Evolutionary conservation across 2,329 filamentous ascomycete genomes (phyloP), one percentile per base, ranked within the genome.

Genomic region (Aphanocladium album): DNA sequence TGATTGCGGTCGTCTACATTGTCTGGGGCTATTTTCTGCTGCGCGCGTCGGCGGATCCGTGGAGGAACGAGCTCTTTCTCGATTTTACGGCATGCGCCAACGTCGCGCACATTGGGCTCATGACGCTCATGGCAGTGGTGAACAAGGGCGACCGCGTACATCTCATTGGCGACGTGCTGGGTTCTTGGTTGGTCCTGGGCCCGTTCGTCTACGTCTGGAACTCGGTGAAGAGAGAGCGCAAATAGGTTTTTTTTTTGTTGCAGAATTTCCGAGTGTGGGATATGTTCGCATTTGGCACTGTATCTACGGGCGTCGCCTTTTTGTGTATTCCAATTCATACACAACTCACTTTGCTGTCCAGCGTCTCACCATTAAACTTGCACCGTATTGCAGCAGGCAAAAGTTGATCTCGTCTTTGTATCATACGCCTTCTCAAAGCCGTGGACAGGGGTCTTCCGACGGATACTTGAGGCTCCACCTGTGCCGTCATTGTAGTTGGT

Each of bases 121-220:
- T 57, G 55, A 57, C 55, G 46, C 21, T 50, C 21, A 57, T 57
- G 55, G 55, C 55, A 7, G 45, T 57, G n/a, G 33, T 41, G 25
- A 57, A 57, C 33, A 30, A 17, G 14, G 55, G 43, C 4, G 55
- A 57, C 35, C 55, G 55, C 30, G n/a, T 57, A 23, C 55, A 57
- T 30, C 43, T 57, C 8, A 19, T 57, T 19, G 55, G 55, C n/a
- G 55, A 57, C 33, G 16, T 57, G 12, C 25, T 57, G 21, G 45
- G 12, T 2, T 19, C 55, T 3, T 50, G 55, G 45, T 30, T 57
- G 11, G 3, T 50, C n/a, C 35, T 57, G 7, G 55, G 45, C 17
- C 45, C 55, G 23, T 57, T 57, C 8, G 21, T 57, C n/a, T 43
- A 51, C 11, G 16, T 52, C 16, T 58, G 56, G 56, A 43, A 14